Base-by-base conservation (phyloP, 306 rosid species). In the Corylus americana region DNA sequence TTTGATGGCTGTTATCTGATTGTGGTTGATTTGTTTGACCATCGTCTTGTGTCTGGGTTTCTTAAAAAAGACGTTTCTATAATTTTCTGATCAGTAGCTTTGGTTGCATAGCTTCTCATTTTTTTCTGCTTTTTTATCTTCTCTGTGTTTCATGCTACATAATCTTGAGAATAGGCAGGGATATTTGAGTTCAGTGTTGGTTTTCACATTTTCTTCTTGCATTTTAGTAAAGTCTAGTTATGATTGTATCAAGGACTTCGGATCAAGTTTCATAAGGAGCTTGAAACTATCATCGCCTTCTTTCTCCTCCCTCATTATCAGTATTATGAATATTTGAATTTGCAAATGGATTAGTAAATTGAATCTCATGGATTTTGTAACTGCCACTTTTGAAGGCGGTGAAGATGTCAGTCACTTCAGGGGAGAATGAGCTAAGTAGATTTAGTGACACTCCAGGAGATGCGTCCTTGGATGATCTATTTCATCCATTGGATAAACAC, bases 371-470 rank as follows among this genome's bases (percentile, higher is more conserved):
- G 35, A 77, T 74, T 75, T 78, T 76, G 35, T 84, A 75, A 77
- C 80, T 85, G 50, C 70, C 80, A 74, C 42, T 73, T 90, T 83
- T 86, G 85, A 87, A 93, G 99, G 90, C 87, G 76, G 70, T 85
- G 61, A 95, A 93, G 87, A 82, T 86, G 78, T 86, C 93, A 48
- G 77, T 80, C 77, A 42, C 85, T 72, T 58, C 77, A 72, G 98
- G 88, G 77, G 98, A 92, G 63, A 87, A 91, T 88, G 99, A 89
- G 82, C 85, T 96, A 66, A 96, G 98, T 87, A 90, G 90, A 78
- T 96, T 96, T 85, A 96, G 98, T 80, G 99, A 96, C 83, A 91
- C 97, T 77, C 99, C 99, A 42, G 98, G 99, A 82, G 99, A 96
- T 90, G 97, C 98, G 13, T 93, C 90, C 79, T 86, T 96, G 83